Evolutionary conservation across 108 stramenopile species (phyloP), one percentile per base, ranked within the genome.

Genomic region (Conticribra weissflogii): DNA sequence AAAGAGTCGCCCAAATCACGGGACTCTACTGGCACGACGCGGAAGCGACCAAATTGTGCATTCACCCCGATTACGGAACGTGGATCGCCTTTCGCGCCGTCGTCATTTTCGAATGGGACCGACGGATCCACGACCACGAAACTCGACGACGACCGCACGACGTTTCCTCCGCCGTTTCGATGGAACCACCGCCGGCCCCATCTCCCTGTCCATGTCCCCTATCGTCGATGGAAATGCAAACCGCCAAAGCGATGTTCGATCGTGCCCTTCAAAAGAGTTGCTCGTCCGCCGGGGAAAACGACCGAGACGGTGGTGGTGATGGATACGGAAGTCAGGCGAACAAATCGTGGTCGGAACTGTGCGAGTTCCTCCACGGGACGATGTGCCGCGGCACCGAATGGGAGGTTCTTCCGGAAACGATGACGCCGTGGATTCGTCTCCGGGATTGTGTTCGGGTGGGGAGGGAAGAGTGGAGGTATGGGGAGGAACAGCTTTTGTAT

Each of bases 31-130:
- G 78, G 68, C 59, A 66, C 18, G 84, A 85, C 64, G 55, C 34
- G 14, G 72, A 73, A 16, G 66, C 69, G 29, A 85, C 84, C 2
- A 82, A 79, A 18, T 56, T 85, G 19, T 82, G 78, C 46, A 61
- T 85, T 9, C 84, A 85, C 79, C 81, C 84, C 19, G 55, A 48
- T 2, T 79, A 62, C 50, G 84, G 84, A 0, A 82, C 84, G 24
- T 85, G 84, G 84, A 79, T 57, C 15, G 81, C 84, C 1, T 85
- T 82, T 65, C 72, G 84, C 5, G 63, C 84, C 14, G 61, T 85
- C 0, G 62, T 85, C 12, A 66, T 85, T 17, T 75, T 85, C 23
- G 63, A 74, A 33, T 24, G 2, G 24, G 46, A 33, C 29, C 2
- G 33, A 44, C 55, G 33, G 45, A 8, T 3, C 36, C 18, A n/a